Percentiles rank a stretch among this genome's conserved stretches.
Evolutionary conservation across 106 monocot species (phyloP).

Genomic region (Hemerocallis citrina): DNA sequence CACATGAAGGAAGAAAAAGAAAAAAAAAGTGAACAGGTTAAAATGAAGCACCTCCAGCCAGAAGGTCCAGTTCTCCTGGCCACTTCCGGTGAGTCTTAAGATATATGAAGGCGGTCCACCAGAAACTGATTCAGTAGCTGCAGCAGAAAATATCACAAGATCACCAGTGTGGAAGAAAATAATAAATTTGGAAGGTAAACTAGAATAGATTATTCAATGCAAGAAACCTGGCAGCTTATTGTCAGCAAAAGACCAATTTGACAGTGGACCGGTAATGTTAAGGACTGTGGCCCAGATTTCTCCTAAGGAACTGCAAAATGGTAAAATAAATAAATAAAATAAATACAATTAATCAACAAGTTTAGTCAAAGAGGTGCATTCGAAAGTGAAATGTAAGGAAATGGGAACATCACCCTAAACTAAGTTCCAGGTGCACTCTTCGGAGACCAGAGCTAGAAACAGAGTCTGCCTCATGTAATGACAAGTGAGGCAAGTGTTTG

Average conservation of each 20-base stretch:
- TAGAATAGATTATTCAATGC: constrained; percentile 1
- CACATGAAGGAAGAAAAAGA: too few species aligned
- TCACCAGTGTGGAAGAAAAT: not conserved
- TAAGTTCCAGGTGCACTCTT: constrained; percentile 68
- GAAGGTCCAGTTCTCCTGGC: constrained; percentile 79
- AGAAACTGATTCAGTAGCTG: constrained; percentile 57
- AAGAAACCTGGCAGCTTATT: constrained; percentile 62
- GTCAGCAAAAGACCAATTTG: constrained; percentile 94
- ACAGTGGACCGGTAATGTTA: constrained; percentile 89
- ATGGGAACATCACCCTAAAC: constrained; percentile 47
- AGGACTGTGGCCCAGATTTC: constrained; percentile 80
- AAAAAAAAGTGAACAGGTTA: too few species aligned
- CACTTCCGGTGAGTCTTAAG: constrained; percentile 68
- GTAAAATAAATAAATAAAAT: too few species aligned
- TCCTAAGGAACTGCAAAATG: constrained; percentile 59
- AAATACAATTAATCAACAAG: too few species aligned
- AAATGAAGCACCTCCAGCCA: constrained; percentile 79
- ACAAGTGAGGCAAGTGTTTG: constrained; percentile 43
- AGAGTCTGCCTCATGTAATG: constrained; percentile 16
- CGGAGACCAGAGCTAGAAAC: constrained; percentile 24
- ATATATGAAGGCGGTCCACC: constrained; percentile 93
- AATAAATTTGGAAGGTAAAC: not conserved
- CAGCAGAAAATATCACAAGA: not conserved
- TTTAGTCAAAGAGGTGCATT: not conserved
- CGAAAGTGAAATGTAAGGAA: not conserved